These are phyloP conservation scores for Spinellus fusiger DNA, from an alignment of 192 early-diverging fungal species.

Conservation along the genomic window DNA sequence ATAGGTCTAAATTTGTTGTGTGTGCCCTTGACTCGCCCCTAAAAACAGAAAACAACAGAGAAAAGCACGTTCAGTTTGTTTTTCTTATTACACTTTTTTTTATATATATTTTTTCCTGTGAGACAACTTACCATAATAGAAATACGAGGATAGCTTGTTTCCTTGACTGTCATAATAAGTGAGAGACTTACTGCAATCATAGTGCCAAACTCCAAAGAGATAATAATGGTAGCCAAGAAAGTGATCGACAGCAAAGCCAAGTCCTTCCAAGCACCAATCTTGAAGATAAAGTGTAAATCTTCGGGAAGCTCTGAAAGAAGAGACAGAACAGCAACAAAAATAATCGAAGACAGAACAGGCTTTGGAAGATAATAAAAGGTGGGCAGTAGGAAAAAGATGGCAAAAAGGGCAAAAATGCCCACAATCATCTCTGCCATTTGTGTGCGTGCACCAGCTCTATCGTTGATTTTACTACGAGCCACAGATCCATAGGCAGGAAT, in stretches of 20 bases:
- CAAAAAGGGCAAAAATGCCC: slow-evolving; percentile 66
- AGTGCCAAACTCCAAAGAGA: slow-evolving; percentile 91
- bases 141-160: slow-evolving; percentile 81
- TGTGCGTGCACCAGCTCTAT: slow-evolving; percentile 84
- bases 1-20: slow-evolving; percentile 71
- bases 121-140: slow-evolving; percentile 57
- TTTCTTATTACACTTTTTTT: not conserved
- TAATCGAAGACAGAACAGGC: slow-evolving; percentile 58
- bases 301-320: slow-evolving; percentile 70
- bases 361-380: slow-evolving; percentile 37
- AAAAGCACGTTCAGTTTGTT: too few relatives aligned
- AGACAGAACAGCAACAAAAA: slow-evolving; percentile 75
- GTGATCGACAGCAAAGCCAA: slow-evolving; percentile 78
- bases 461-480: slow-evolving; percentile 89
- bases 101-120: not conserved
- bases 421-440: slow-evolving; percentile 86
- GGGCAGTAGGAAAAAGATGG: slow-evolving; percentile 78
- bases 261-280: slow-evolving; percentile 79
- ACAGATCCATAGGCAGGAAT: slow-evolving; percentile 36
- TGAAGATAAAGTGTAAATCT: slow-evolving; percentile 75
- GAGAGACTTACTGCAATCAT: slow-evolving; percentile 84
- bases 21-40: slow-evolving; percentile 49
- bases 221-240: slow-evolving; percentile 82
- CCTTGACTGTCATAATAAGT: slow-evolving; percentile 86
- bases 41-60: too few relatives aligned